Percentiles rank a stretch among this genome's conserved stretches.
phyloP scores from a whole-genome alignment of 495 filamentous ascomycete species.

The Collariella sp. region DNA sequence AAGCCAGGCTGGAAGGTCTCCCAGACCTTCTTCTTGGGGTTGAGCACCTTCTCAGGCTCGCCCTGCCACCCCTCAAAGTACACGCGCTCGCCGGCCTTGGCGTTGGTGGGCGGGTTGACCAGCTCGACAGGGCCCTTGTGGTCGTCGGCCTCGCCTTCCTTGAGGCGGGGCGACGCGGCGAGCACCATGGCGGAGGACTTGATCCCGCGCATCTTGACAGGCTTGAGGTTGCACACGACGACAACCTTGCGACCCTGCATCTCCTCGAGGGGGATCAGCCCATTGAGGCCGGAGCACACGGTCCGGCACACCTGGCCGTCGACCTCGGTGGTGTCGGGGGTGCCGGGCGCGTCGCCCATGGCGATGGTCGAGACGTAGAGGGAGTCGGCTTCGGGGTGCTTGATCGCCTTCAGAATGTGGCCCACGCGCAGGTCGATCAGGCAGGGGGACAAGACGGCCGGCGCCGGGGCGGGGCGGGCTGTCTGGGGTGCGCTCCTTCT shows the following conservation, averaged over 20 bases:
- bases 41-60: slow-evolving; percentile 83
- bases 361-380: slow-evolving; percentile 95
- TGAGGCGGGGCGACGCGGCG: slow-evolving; percentile 73
- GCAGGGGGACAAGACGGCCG: slow-evolving; percentile 65
- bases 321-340: slow-evolving; percentile 76
- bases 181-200: slow-evolving; percentile 95
- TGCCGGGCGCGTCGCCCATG: slow-evolving; percentile 78
- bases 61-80: slow-evolving; percentile 91
- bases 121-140: slow-evolving; percentile 91
- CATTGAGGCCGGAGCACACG: slow-evolving; percentile 93
- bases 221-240: slow-evolving; percentile 94
- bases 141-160: slow-evolving; percentile 70
- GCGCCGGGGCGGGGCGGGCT: slow-evolving; percentile 54
- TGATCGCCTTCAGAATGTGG: slow-evolving; percentile 89
- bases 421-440: slow-evolving; percentile 93
- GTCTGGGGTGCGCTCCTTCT: slow-evolving; percentile 73
- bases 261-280: slow-evolving; percentile 80
- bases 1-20: slow-evolving; percentile 93
- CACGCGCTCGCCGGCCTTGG: slow-evolving; percentile 74
- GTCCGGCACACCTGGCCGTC: slow-evolving; percentile 85
- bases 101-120: slow-evolving; percentile 72
- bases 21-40: slow-evolving; percentile 99
- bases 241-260: slow-evolving; percentile 96
- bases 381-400: slow-evolving; percentile 93
- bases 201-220: slow-evolving; percentile 96